Evolutionary conservation across 805 yeast species (phyloP).

Genomic region (Isabelozyma gotoi): DNA sequence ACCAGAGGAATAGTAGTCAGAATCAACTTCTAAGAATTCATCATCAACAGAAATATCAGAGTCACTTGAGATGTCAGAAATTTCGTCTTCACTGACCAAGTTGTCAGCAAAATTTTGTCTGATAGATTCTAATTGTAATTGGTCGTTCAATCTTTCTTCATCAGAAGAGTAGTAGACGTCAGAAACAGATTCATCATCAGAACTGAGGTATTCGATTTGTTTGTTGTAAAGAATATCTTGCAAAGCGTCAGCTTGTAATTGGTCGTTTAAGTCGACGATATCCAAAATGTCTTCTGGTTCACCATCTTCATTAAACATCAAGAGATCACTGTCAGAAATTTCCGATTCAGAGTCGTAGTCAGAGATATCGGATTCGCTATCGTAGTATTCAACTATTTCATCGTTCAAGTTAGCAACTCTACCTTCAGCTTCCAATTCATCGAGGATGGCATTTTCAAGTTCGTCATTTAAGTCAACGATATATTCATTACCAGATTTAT

Average conservation of each 20-base stretch:
- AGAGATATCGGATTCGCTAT: conserved; percentile 14
- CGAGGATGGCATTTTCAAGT: conserved; percentile 28
- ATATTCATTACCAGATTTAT: not conserved
- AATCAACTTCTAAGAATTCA: conserved; percentile 30
- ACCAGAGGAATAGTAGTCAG: conserved; percentile 22
- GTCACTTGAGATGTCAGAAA: conserved; percentile 18
- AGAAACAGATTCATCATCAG: conserved; percentile 16
- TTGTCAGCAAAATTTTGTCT: conserved; percentile 36
- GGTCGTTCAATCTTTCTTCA: conserved; percentile 27
- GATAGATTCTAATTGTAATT: conserved; percentile 34
- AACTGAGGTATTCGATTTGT: conserved; percentile 2
- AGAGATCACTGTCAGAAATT: conserved; percentile 7
- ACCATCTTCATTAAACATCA: conserved; percentile 14
- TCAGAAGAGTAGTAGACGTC: conserved; percentile 29
- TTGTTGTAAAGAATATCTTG: conserved; percentile 11
- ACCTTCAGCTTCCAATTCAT: conserved; percentile 24
- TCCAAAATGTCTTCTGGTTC: conserved; percentile 34
- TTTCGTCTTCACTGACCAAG: conserved; percentile 29
- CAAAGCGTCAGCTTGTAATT: conserved; percentile 35
- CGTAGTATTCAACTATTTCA: conserved; percentile 27
- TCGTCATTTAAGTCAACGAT: conserved; percentile 33
- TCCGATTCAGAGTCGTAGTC: conserved; percentile 4
- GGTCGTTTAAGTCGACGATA: conserved; percentile 38
- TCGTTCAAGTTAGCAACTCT: conserved; percentile 28
- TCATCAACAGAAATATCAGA: conserved; percentile 27